Evolutionary conservation across 495 filamentous ascomycete species (phyloP).

Genomic region (Talaromyces proteolyticus): DNA sequence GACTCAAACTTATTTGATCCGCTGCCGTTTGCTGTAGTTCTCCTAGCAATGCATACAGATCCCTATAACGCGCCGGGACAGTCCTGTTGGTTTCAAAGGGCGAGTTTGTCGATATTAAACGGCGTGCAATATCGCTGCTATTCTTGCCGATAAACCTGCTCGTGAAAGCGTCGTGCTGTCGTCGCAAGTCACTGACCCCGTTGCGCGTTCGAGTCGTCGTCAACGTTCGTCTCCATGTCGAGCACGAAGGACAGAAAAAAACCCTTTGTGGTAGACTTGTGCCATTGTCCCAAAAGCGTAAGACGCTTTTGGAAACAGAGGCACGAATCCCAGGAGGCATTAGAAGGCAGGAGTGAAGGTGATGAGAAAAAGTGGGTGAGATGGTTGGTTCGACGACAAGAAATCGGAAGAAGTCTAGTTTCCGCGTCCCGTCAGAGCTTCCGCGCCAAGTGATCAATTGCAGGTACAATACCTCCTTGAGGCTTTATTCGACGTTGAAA

Average conservation of each 20-base stretch:
- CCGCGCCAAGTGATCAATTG: no score
- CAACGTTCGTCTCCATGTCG: slow-evolving; percentile 25
- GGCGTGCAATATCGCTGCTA: background rate
- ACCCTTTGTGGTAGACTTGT: slow-evolving; percentile 8
- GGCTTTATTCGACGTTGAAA: no score
- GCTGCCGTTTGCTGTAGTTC: slow-evolving; percentile 56
- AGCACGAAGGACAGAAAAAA: slow-evolving; percentile 35
- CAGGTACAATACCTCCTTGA: no score
- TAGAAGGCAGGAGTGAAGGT: slow-evolving; percentile 10
- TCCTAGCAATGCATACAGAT: slow-evolving; percentile 56
- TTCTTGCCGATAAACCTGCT: background rate
- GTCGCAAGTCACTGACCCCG: background rate
- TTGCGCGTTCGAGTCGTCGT: slow-evolving; percentile 22
- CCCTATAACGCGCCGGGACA: slow-evolving; percentile 30
- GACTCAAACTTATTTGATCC: slow-evolving; percentile 65
- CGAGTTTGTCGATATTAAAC: slow-evolving; percentile 20
- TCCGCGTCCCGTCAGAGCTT: no score
- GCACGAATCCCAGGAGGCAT: slow-evolving; percentile 39
- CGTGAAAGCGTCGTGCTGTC: background rate
- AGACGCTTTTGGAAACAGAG: slow-evolving; percentile 30
- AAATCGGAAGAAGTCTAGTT: background rate
- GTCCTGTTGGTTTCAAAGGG: slow-evolving; percentile 11
- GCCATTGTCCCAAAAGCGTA: slow-evolving; percentile 11
- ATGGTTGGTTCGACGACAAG: no score
- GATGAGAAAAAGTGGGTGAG: background rate